Evolutionary conservation across 2,329 filamentous ascomycete genomes (phyloP).

Genomic region (Cercospora sesami): DNA sequence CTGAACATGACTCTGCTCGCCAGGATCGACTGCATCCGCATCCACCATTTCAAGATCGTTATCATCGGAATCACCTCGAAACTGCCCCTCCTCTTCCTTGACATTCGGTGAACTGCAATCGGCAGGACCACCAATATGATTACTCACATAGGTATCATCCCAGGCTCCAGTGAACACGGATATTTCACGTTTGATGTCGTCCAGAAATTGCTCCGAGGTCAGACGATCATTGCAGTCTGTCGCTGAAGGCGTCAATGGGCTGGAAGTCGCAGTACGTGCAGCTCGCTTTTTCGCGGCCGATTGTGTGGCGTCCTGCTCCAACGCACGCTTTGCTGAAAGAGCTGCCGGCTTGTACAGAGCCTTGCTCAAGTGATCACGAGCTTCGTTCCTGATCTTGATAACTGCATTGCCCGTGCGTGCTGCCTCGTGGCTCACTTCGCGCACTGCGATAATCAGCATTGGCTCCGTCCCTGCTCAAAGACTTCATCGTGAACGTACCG

Average conservation of each 20-base stretch:
- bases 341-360: not conserved
- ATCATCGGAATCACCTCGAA: not conserved
- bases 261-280: not conserved
- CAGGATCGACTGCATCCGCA: not conserved
- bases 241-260: not conserved
- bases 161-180: not conserved
- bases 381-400: not conserved
- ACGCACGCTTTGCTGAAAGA: not conserved
- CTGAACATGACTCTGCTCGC: not conserved
- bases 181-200: not conserved
- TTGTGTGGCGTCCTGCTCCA: not conserved
- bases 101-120: not conserved
- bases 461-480: not conserved
- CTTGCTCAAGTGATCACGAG: not conserved
- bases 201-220: not conserved
- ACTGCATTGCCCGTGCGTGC: not conserved
- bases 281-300: not conserved
- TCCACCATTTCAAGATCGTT: not conserved
- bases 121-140: conserved; percentile 1
- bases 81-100: not conserved
- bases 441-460: not conserved
- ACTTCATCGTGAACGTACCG: not conserved
- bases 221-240: not conserved
- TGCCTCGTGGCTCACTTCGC: not conserved
- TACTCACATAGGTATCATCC: conserved; percentile 1